These are phyloP conservation scores for Conidiobolus incongruus DNA, from an alignment of 371 early-diverging fungal genomes.

Conservation along the genomic window DNA sequence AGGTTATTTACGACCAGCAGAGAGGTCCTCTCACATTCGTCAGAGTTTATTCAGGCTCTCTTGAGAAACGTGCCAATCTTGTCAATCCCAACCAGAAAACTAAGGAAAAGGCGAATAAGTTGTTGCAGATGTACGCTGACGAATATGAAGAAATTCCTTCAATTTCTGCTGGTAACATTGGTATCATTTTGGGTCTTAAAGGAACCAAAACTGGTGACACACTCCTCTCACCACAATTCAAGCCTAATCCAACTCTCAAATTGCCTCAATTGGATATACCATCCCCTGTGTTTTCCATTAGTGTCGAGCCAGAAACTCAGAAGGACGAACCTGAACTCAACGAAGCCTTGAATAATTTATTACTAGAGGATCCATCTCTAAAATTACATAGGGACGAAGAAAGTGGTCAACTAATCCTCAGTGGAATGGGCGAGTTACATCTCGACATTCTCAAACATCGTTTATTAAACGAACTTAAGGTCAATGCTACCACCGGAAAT, in stretches of 20 bases:
- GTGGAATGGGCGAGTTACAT: conserved; percentile 94
- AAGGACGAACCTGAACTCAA: conserved; percentile 55
- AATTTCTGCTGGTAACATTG: conserved; percentile 69
- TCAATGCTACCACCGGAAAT: conserved; percentile 59
- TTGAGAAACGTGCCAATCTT: conserved; percentile 38
- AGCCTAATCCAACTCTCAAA: conserved; percentile 15
- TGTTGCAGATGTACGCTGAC: conserved; percentile 83
- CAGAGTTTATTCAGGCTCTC: conserved; percentile 71
- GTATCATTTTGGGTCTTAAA: conserved; percentile 69
- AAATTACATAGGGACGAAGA: conserved; percentile 51
- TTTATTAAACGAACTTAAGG: conserved; percentile 49
- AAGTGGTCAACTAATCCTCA: conserved; percentile 72
- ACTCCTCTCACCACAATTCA: conserved; percentile 30
- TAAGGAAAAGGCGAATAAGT: conserved; percentile 65
- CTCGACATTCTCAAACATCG: conserved; percentile 74
- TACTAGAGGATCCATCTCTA: conserved; percentile 80
- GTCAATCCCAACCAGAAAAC: conserved; percentile 33
- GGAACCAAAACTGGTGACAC: conserved; percentile 85
- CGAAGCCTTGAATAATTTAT: conserved; percentile 45
- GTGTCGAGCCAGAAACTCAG: conserved; percentile 52
- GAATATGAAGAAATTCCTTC: conserved; percentile 62
- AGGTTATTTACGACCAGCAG: conserved; percentile 62
- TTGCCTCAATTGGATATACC: conserved; percentile 64
- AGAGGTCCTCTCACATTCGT: conserved; percentile 82
- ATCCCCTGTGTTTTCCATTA: conserved; percentile 74